Conservation (phyloP, 2,329 filamentous ascomycete genomes). For the Tricladium varicosporioides region DNA sequence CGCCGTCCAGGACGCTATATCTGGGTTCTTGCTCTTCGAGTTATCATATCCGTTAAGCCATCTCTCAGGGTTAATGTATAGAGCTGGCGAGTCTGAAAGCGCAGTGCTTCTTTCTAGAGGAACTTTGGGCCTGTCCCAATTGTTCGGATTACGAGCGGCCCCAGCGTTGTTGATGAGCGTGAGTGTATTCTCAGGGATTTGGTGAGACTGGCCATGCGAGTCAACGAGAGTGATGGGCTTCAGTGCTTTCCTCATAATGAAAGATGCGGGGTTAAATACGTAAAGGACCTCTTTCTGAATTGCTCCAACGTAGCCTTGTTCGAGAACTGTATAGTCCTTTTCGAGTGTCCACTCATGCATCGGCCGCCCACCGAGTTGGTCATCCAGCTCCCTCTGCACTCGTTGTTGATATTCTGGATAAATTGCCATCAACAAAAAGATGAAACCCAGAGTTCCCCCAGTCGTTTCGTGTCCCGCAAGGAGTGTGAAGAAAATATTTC, state of each 20-base stretch:
- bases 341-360: constrained; percentile 4
- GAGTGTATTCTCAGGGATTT: constrained; percentile 7
- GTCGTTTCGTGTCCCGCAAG: constrained; percentile 6
- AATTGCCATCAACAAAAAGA: constrained; percentile 4
- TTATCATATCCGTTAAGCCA: background rate
- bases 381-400: constrained; percentile 2
- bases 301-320: constrained; percentile 4
- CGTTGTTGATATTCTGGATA: constrained; percentile 4
- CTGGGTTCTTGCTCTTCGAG: background rate
- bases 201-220: background rate
- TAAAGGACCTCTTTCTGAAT: constrained; percentile 3
- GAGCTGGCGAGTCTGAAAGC: constrained; percentile 1
- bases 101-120: background rate
- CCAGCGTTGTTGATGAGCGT: background rate
- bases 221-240: constrained; percentile 1
- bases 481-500: constrained; percentile 6
- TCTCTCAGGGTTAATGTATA: background rate
- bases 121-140: constrained; percentile 4
- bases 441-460: constrained; percentile 4
- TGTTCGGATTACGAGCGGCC: constrained; percentile 1
- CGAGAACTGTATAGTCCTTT: background rate
- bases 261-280: constrained; percentile 2
- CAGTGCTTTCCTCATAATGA: constrained; percentile 1
- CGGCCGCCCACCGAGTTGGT: constrained; percentile 1
- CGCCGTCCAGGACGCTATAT: background rate